Conservation (phyloP, 2,329 filamentous ascomycete species). For the Thermothelomyces thermophilus region DNA sequence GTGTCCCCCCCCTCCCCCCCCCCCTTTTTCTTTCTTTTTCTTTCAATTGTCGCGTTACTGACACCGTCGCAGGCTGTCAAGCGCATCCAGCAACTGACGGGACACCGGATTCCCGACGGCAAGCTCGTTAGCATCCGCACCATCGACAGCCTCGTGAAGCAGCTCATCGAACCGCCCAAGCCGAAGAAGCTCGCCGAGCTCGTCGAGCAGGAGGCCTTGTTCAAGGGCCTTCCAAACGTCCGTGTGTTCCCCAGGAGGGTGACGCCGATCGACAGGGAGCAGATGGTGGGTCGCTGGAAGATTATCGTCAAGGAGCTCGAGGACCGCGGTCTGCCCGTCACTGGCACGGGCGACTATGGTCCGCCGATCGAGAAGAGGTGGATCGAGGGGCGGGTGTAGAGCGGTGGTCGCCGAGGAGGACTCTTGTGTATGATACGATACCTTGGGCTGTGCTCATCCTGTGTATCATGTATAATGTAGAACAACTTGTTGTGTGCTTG, state of each 20-base stretch:
- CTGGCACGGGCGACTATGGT: slow-evolving; percentile 27
- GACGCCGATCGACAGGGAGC: slow-evolving; percentile 48
- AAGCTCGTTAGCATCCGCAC: slow-evolving; percentile 52
- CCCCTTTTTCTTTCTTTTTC: not conserved
- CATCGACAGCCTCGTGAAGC: slow-evolving; percentile 47
- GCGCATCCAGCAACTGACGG: slow-evolving; percentile 74
- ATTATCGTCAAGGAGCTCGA: slow-evolving; percentile 31
- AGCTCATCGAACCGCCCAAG: slow-evolving; percentile 49
- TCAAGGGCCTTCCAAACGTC: slow-evolving; percentile 61
- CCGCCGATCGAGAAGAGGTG: slow-evolving; percentile 28
- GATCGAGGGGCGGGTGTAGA: slow-evolving; percentile 21
- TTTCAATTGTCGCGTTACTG: slow-evolving; percentile 4
- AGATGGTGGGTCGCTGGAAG: slow-evolving; percentile 35
- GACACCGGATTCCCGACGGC: slow-evolving; percentile 65
- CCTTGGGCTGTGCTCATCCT: not conserved
- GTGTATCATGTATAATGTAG: slow-evolving; percentile 25
- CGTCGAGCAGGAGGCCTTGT: slow-evolving; percentile 41
- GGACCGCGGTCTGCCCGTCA: slow-evolving; percentile 30
- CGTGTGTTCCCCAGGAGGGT: slow-evolving; percentile 57
- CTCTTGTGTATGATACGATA: slow-evolving; percentile 1
- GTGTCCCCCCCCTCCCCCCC: not conserved
- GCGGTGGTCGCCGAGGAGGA: not conserved
- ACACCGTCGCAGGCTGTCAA: slow-evolving; percentile 61
- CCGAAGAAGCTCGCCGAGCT: slow-evolving; percentile 57
- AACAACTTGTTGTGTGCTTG: slow-evolving; percentile 8